Percentiles rank a stretch among this genome's conserved stretches.
phyloP scores from a whole-genome alignment of 176 grass and related monocot species.

The Dactylis glomerata region DNA sequence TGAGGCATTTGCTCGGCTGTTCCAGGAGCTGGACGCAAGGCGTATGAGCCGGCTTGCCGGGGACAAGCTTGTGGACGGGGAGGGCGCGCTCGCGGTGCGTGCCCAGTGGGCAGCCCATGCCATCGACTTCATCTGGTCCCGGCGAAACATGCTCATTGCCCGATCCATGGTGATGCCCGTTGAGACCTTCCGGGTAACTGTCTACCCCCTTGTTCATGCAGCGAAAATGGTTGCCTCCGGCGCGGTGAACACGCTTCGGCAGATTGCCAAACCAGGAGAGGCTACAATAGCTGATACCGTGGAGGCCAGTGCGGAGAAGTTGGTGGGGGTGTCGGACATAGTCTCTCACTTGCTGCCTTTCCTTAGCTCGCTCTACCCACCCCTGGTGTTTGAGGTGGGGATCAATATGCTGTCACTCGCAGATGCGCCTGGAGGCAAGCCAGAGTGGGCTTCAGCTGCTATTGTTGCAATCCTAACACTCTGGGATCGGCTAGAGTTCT shows the following conservation, averaged over 20 bases:
- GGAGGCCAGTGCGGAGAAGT: slow-evolving; percentile 75
- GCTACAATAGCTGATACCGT: slow-evolving; percentile 25
- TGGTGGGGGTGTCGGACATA: slow-evolving; percentile 84
- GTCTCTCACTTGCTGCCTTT: slow-evolving; percentile 90
- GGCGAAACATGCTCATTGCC: slow-evolving; percentile 76
- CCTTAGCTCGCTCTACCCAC: slow-evolving; percentile 85
- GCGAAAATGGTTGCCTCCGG: slow-evolving; percentile 91
- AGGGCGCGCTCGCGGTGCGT: slow-evolving; percentile 79
- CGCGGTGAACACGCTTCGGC: slow-evolving; percentile 56
- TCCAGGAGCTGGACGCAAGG: slow-evolving; percentile 92
- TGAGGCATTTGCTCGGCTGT: slow-evolving; percentile 72
- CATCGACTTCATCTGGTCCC: slow-evolving; percentile 73
- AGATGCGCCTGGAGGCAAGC: slow-evolving; percentile 93
- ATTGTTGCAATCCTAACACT: slow-evolving; percentile 88
- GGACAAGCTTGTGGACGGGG: slow-evolving; percentile 92
- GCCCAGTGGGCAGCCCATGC: slow-evolving; percentile 83
- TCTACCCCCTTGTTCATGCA: slow-evolving; percentile 82
- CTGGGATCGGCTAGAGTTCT: slow-evolving; percentile 96
- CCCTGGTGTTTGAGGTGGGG: slow-evolving; percentile 94
- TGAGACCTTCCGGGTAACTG: slow-evolving; percentile 79
- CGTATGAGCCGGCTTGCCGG: slow-evolving; percentile 91
- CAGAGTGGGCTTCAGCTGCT: slow-evolving; percentile 94
- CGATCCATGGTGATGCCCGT: slow-evolving; percentile 84
- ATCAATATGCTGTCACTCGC: slow-evolving; percentile 95
- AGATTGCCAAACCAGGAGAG: slow-evolving; percentile 66